A percentile compares a stretch with the other conserved stretches of the same genome.
These are phyloP conservation scores for Boletus speciosus DNA, from an alignment of 768 basidiomycete species.

Conservation along the genomic window DNA sequence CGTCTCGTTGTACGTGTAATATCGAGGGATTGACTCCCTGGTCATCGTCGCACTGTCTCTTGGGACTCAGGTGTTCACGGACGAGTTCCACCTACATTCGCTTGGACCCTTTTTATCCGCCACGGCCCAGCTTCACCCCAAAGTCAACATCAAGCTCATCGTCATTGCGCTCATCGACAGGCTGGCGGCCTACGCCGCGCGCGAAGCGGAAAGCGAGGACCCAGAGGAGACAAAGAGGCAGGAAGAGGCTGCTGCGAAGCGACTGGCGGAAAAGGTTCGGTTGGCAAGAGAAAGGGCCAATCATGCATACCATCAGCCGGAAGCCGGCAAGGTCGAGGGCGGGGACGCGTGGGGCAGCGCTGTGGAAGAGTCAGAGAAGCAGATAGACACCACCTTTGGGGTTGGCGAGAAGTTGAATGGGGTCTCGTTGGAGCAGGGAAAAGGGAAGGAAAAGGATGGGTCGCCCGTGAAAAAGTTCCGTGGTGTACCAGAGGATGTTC, in stretches of 20 bases:
- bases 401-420: constrained; percentile 18
- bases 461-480: constrained; percentile 75
- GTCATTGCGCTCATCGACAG: constrained; percentile 97
- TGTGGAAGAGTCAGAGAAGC: constrained; percentile 22
- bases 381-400: not conserved
- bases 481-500: constrained; percentile 93
- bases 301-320: constrained; percentile 46
- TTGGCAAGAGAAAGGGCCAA: constrained; percentile 57
- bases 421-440: constrained; percentile 22
- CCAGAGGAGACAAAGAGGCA: constrained; percentile 91
- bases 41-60: not conserved
- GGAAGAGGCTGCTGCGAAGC: constrained; percentile 88
- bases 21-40: not conserved
- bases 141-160: constrained; percentile 98
- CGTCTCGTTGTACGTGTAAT: not conserved
- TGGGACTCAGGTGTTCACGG: constrained; percentile 82
- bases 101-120: constrained; percentile 96
- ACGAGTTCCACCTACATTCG: constrained; percentile 95
- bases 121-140: constrained; percentile 93
- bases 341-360: constrained; percentile 28
- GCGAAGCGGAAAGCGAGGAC: constrained; percentile 95
- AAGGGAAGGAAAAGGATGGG: constrained; percentile 54
- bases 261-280: constrained; percentile 85
- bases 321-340: constrained; percentile 12
- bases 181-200: constrained; percentile 91